phyloP scores from a whole-genome alignment of 352 stramenopile genomes.

The Pythium rishiriense region DNA sequence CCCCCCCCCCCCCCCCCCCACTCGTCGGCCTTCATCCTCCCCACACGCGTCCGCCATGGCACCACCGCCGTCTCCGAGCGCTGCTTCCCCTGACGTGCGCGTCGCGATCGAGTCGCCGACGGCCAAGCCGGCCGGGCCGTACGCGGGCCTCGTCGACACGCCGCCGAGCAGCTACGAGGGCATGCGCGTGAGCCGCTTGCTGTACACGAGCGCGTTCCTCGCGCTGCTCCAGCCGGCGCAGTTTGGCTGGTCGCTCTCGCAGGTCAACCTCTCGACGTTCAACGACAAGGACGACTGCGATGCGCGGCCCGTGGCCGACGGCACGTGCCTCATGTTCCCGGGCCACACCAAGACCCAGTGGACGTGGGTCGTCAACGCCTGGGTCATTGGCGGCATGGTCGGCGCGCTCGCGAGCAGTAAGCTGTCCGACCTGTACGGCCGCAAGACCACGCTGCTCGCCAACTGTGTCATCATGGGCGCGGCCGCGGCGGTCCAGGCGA shows the following conservation, averaged over 20 bases:
- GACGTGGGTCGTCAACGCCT: slow-evolving; percentile 53
- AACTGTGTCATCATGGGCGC: slow-evolving; percentile 41
- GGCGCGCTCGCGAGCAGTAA: slow-evolving; percentile 38
- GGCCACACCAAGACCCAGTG: slow-evolving; percentile 53
- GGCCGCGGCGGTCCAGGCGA: slow-evolving; percentile 36
- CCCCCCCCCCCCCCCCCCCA: too few relatives aligned
- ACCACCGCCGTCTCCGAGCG: neutral
- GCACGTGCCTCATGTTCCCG: slow-evolving; percentile 44
- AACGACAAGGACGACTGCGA: slow-evolving; percentile 51
- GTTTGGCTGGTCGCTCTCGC: slow-evolving; percentile 56
- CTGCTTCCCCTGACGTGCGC: neutral
- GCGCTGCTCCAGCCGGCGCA: slow-evolving; percentile 52
- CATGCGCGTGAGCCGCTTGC: slow-evolving; percentile 6
- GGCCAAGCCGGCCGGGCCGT: neutral
- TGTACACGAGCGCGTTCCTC: slow-evolving; percentile 41
- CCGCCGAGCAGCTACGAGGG: neutral
- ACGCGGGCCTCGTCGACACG: neutral
- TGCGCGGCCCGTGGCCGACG: slow-evolving; percentile 28
- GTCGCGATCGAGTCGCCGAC: neutral
- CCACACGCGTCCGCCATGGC: neutral
- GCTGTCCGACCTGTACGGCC: slow-evolving; percentile 46
- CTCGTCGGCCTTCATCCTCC: too few relatives aligned
- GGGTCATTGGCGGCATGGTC: slow-evolving; percentile 58
- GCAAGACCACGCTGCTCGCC: slow-evolving; percentile 38
- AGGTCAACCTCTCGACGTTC: slow-evolving; percentile 70